A percentile compares a stretch with the other conserved stretches of the same genome.
Conservation (phyloP, 331 rosid genomes). For the Rosa hybrid region DNA sequence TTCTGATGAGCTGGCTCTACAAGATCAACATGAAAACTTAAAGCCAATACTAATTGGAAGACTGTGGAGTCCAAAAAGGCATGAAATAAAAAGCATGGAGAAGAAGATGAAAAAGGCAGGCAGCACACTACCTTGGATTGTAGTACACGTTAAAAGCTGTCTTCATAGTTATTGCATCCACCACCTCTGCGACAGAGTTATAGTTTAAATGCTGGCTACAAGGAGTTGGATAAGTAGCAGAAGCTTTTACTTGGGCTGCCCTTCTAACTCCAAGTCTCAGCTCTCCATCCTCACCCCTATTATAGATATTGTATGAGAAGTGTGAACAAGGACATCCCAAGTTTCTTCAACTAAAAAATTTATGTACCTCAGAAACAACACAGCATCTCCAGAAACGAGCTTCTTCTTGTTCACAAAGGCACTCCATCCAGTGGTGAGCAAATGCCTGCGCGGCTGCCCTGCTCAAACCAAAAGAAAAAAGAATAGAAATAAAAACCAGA, state of each 20-base stretch:
- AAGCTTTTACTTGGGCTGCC: conserved; percentile 77
- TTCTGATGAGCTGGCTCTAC: conserved; percentile 75
- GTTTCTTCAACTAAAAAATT: background rate
- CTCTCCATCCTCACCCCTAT: conserved; percentile 90
- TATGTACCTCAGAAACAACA: conserved; percentile 81
- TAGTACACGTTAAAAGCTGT: conserved; percentile 67
- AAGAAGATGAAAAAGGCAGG: background rate
- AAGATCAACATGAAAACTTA: conserved; percentile 6
- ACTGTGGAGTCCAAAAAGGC: background rate
- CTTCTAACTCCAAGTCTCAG: conserved; percentile 87
- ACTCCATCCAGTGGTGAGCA: conserved; percentile 99
- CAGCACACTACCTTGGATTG: conserved; percentile 74
- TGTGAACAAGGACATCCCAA: background rate
- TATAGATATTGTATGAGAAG: conserved; percentile 14
- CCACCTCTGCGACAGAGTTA: conserved; percentile 55
- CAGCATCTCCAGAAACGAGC: conserved; percentile 98
- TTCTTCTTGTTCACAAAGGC: conserved; percentile 98
- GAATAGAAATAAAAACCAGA: background rate
- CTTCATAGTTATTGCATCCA: conserved; percentile 60
- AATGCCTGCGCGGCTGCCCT: conserved; percentile 99
- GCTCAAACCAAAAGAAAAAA: conserved; percentile 26
- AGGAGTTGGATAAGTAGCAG: conserved; percentile 44
- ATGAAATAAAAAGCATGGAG: background rate
- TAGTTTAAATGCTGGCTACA: conserved; percentile 57
- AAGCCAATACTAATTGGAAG: background rate